Conservation (phyloP, 192 early-diverging fungal species). For the Radiomyces spectabilis region DNA sequence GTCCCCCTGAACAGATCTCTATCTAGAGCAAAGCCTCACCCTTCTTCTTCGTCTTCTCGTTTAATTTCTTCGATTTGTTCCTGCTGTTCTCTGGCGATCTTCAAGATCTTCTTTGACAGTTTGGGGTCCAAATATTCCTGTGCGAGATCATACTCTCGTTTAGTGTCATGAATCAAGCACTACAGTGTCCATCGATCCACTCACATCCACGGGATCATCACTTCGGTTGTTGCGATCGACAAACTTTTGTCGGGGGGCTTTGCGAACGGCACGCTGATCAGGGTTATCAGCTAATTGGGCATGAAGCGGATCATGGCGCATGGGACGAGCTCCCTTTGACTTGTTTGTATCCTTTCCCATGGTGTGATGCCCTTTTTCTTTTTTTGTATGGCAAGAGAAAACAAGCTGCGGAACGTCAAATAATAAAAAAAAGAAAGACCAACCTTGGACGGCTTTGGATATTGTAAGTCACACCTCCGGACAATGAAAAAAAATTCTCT, state of each 20-base stretch:
- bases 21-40: no score
- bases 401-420: background rate
- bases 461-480: background rate
- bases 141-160: background rate
- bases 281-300: conserved; percentile 64
- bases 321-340: conserved; percentile 22
- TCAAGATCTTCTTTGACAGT: conserved; percentile 82
- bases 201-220: no score
- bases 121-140: conserved; percentile 80
- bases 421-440: background rate
- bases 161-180: background rate
- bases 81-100: conserved; percentile 87
- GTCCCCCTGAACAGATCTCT: no score
- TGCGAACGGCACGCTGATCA: conserved; percentile 38
- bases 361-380: background rate
- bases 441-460: background rate
- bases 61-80: conserved; percentile 62
- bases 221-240: conserved; percentile 49
- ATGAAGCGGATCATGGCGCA: conserved; percentile 82
- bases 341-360: conserved; percentile 46
- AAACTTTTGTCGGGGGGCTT: conserved; percentile 49
- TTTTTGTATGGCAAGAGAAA: background rate
- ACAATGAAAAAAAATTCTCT: no score
- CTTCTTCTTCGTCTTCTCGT: conserved; percentile 35
- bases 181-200: conserved; percentile 36